Conservation (phyloP, 805 yeast genomes). For the Wickerhamomyces tratensis region DNA sequence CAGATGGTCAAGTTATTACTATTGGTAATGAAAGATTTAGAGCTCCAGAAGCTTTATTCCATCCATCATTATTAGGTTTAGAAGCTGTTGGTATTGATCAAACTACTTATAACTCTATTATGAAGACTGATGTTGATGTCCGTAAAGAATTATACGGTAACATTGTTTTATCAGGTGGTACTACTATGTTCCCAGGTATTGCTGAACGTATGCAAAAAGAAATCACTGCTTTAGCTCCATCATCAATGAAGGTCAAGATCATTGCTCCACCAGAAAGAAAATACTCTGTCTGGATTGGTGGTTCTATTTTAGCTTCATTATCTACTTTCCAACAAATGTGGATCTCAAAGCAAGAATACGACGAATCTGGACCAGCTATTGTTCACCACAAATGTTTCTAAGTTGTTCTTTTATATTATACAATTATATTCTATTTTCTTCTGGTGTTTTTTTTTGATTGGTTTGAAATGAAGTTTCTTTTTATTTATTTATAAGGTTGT, state of each 20-base stretch:
- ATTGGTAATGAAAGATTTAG: slow-evolving; percentile 99
- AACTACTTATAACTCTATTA: slow-evolving; percentile 66
- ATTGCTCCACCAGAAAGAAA: slow-evolving; percentile 99
- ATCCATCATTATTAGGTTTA: slow-evolving; percentile 82
- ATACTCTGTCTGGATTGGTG: slow-evolving; percentile 99
- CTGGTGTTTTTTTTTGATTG: background rate
- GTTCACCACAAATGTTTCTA: slow-evolving; percentile 54
- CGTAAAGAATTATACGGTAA: slow-evolving; percentile 98
- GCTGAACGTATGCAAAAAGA: slow-evolving; percentile 99
- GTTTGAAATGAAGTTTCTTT: too few relatives aligned
- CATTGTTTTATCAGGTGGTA: slow-evolving; percentile 99
- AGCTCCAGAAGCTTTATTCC: slow-evolving; percentile 99
- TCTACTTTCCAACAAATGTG: slow-evolving; percentile 99
- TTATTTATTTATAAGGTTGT: too few relatives aligned
- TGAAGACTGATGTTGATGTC: slow-evolving; percentile 98
- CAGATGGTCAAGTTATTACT: slow-evolving; percentile 99
- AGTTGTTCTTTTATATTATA: slow-evolving; percentile 3
- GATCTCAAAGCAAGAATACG: slow-evolving; percentile 99
- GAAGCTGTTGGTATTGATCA: slow-evolving; percentile 99
- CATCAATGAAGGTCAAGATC: slow-evolving; percentile 99
- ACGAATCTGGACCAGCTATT: slow-evolving; percentile 99
- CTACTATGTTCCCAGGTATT: slow-evolving; percentile 99
- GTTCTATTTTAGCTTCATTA: slow-evolving; percentile 96
- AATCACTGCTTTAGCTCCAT: slow-evolving; percentile 98
- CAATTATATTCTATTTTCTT: background rate